Conservation (phyloP, 495 filamentous ascomycete genomes). For the Lasiosphaeris hirsuta region DNA sequence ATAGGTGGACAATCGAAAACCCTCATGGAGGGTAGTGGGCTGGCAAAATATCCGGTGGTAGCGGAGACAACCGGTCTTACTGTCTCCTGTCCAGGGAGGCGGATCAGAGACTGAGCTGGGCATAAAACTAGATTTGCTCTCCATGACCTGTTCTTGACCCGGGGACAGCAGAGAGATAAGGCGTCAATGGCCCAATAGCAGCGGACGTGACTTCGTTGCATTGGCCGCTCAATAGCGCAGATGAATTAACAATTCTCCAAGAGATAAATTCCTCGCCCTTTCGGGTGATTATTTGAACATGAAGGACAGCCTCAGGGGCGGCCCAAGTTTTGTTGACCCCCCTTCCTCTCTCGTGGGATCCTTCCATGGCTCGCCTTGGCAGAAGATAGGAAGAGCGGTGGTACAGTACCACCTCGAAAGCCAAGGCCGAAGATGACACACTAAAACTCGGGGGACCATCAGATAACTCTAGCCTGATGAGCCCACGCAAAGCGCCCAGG, state of each 20-base stretch:
- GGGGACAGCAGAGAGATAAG: background rate
- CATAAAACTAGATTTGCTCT: no score
- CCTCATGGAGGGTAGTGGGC: background rate
- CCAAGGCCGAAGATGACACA: constrained; percentile 4
- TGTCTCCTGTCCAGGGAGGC: no score
- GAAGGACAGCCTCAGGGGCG: background rate
- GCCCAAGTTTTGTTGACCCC: no score
- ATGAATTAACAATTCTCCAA: background rate
- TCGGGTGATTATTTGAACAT: background rate
- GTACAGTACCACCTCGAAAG: background rate
- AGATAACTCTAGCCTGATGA: background rate
- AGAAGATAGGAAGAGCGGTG: background rate
- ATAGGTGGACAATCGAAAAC: background rate
- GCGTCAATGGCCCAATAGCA: background rate
- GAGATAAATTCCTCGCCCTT: background rate
- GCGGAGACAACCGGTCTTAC: background rate
- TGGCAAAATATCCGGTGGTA: background rate
- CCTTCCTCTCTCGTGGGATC: no score
- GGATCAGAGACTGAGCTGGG: no score
- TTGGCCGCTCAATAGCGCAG: background rate
- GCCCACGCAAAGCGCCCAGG: background rate
- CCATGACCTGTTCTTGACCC: no score
- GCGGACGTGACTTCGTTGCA: background rate
- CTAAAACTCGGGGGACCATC: background rate
- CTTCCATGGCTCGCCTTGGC: no score